Percentiles rank a stretch among this genome's conserved stretches.
Conservation (phyloP, 257 asterid species). For the Ballota nigra region DNA sequence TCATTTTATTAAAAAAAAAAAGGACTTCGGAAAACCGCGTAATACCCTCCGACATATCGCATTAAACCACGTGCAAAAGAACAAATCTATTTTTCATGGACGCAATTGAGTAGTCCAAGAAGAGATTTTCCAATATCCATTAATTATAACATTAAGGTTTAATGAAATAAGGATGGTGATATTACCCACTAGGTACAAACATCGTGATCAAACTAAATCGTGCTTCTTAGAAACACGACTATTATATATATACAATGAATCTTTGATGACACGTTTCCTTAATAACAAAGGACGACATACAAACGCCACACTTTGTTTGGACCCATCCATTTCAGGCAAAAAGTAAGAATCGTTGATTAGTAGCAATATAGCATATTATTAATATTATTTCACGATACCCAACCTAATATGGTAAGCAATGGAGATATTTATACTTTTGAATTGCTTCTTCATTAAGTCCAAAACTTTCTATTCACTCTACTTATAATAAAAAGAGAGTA, state of each 20-base stretch:
- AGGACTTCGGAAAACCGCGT: too few relatives aligned
- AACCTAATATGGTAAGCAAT: conserved; percentile 9
- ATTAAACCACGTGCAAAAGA: too few relatives aligned
- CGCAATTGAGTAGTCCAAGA: too few relatives aligned
- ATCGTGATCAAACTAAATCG: background rate
- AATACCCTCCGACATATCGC: too few relatives aligned
- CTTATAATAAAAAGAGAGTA: background rate
- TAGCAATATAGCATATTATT: background rate
- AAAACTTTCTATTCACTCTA: background rate
- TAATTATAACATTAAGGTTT: too few relatives aligned
- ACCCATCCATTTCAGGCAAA: conserved; percentile 22
- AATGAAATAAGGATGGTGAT: conserved; percentile 21
- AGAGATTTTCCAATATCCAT: too few relatives aligned
- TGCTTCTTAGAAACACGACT: background rate
- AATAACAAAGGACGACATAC: conserved; percentile 31
- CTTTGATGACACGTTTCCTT: conserved; percentile 21
- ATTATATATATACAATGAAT: conserved; percentile 14
- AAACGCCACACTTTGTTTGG: conserved; percentile 27
- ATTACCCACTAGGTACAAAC: background rate
- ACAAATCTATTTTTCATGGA: too few relatives aligned
- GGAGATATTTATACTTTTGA: background rate
- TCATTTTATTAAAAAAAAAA: too few relatives aligned
- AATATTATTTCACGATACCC: background rate
- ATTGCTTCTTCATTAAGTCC: conserved; percentile 36
- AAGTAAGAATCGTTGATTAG: background rate